Evolutionary conservation across 805 yeast genomes (phyloP).

Genomic region (Teunomyces panamensis): DNA sequence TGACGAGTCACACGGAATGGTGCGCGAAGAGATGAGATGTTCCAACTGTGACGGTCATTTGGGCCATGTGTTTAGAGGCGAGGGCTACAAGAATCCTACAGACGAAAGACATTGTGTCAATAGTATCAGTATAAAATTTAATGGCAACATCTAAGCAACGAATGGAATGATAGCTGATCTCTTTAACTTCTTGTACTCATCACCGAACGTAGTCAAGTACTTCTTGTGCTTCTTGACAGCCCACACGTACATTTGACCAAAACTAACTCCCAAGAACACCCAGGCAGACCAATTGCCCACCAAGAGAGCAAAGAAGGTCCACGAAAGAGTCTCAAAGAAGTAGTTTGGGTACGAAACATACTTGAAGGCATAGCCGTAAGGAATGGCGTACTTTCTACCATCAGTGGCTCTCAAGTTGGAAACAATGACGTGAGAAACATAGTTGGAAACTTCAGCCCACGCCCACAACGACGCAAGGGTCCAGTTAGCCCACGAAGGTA

Average conservation of each 20-base stretch:
- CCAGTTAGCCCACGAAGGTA: conserved; percentile 26
- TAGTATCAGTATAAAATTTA: conserved; percentile 73
- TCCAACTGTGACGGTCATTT: conserved; percentile 87
- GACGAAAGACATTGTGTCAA: conserved; percentile 95
- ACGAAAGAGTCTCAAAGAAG: conserved; percentile 76
- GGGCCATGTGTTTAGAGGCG: conserved; percentile 94
- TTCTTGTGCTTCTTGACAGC: conserved; percentile 80
- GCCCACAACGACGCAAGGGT: conserved; percentile 46
- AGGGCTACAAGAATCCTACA: conserved; percentile 85
- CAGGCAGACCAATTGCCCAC: conserved; percentile 76
- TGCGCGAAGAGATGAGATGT: conserved; percentile 86
- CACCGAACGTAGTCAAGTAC: conserved; percentile 66
- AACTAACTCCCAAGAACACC: conserved; percentile 66
- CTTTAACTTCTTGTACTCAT: conserved; percentile 74
- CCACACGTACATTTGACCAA: conserved; percentile 87
- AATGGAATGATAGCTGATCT: conserved; percentile 74
- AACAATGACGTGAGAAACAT: conserved; percentile 66
- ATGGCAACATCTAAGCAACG: conserved; percentile 41
- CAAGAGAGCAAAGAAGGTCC: conserved; percentile 69
- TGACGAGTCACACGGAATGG: conserved; percentile 73
- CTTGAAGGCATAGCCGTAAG: conserved; percentile 81
- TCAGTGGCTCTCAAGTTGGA: conserved; percentile 54
- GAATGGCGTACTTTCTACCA: conserved; percentile 57
- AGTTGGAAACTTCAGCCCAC: conserved; percentile 69
- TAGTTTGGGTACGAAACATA: conserved; percentile 91